phyloP scores from a whole-genome alignment of 345 rosid genomes.

The Conringia planisiliqua region DNA sequence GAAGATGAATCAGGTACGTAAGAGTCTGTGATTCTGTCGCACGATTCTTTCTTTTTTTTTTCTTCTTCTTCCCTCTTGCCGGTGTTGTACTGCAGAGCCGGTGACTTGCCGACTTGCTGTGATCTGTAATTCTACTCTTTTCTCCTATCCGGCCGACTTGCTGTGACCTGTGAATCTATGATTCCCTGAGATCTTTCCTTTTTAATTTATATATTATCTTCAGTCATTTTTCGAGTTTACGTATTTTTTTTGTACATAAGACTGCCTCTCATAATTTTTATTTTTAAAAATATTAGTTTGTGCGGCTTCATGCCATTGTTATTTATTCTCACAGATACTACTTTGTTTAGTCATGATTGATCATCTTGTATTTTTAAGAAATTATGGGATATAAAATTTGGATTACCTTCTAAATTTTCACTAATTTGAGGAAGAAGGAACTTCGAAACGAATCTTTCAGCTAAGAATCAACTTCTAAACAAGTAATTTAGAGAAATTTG shows the following conservation, averaged over 20 bases:
- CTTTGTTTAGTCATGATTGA: too few species aligned
- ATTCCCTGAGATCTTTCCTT: not conserved
- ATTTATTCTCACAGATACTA: too few species aligned
- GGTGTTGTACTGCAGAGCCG: not conserved
- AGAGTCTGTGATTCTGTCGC: not conserved
- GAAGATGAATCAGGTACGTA: conserved; percentile 13
- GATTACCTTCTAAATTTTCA: not conserved
- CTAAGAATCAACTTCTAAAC: not conserved
- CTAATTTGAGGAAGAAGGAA: not conserved
- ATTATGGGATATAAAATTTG: not conserved
- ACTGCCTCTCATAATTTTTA: not conserved
- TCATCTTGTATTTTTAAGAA: not conserved
- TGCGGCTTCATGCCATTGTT: not conserved
- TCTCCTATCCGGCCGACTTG: not conserved
- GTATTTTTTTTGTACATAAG: not conserved
- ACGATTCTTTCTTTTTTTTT: not conserved
- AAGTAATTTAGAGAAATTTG: not conserved
- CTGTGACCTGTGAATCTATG: not conserved
- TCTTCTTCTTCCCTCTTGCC: not conserved
- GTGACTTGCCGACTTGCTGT: not conserved
- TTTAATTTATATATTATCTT: not conserved
- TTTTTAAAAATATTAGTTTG: not conserved
- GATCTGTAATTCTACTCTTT: not conserved
- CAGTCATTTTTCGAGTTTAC: not conserved
- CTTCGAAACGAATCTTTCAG: not conserved